Evolutionary conservation across 306 rosid species (phyloP).

Genomic region (Vigna trinervia): DNA sequence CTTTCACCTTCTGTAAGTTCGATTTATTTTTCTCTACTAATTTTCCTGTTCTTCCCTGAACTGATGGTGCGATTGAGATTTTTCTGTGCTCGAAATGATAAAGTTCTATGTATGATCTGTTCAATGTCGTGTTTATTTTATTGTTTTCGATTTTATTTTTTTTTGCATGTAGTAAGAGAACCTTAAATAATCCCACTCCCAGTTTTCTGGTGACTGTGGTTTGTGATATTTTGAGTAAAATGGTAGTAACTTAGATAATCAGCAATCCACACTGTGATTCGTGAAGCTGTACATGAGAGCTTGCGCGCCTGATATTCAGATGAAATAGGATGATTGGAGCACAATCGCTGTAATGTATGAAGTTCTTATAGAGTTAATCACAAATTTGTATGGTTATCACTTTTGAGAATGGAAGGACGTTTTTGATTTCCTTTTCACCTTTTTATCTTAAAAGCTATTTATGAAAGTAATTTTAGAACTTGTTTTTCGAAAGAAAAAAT

Average conservation of each 20-base stretch:
- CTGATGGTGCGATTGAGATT: neutral
- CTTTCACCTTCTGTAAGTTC: slow-evolving; percentile 22
- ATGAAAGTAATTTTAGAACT: neutral
- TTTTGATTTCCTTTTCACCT: neutral
- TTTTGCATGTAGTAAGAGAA: slow-evolving; percentile 13
- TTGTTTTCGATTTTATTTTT: neutral
- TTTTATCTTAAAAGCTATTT: neutral
- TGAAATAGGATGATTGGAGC: neutral
- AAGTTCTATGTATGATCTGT: neutral
- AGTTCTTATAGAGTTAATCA: neutral
- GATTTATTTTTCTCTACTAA: neutral
- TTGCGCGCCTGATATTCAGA: neutral
- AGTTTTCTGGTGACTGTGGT: slow-evolving; percentile 1
- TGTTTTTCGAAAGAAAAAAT: neutral
- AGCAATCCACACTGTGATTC: neutral
- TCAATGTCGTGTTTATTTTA: slow-evolving; percentile 18
- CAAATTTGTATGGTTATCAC: neutral
- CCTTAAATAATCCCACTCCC: no score
- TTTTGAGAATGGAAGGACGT: neutral
- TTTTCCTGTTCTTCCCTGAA: slow-evolving; percentile 2
- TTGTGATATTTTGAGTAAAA: neutral
- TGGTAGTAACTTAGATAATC: neutral
- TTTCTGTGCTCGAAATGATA: slow-evolving; percentile 29
- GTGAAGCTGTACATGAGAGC: slow-evolving; percentile 1
- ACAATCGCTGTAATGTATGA: neutral